Evolutionary conservation across 495 filamentous ascomycete species (phyloP).

Genomic region (Viridothelium virens): DNA sequence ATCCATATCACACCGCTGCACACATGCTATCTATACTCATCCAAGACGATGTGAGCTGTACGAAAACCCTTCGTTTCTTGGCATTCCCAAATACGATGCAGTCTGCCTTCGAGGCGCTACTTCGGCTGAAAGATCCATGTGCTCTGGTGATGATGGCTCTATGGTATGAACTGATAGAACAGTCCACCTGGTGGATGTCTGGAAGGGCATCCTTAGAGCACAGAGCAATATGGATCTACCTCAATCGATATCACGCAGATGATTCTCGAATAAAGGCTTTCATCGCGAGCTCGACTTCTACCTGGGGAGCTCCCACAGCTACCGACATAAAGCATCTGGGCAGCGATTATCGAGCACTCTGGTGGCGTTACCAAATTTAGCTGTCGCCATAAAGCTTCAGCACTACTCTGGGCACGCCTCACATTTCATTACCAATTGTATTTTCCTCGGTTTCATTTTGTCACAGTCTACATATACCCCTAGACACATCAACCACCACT

Average conservation of each 20-base stretch:
- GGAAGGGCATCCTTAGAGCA: not conserved
- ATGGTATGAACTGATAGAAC: slow-evolving; percentile 1
- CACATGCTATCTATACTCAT: slow-evolving; percentile 2
- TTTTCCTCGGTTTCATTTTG: too few species aligned
- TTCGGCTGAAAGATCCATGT: not conserved
- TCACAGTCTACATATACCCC: too few species aligned
- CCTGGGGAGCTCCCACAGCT: not conserved
- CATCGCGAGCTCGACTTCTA: not conserved
- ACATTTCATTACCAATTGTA: too few species aligned
- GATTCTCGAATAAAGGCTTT: not conserved
- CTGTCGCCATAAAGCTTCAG: too few species aligned
- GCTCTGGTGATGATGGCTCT: slow-evolving; percentile 6
- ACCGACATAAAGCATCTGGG: not conserved
- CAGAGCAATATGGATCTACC: not conserved
- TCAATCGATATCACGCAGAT: not conserved
- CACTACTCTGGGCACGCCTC: too few species aligned
- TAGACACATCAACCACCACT: too few species aligned
- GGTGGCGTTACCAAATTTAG: too few species aligned
- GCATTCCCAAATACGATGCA: not conserved
- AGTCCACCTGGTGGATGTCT: slow-evolving; percentile 9
- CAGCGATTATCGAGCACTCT: not conserved
- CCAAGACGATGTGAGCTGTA: not conserved
- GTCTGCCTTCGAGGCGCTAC: not conserved
- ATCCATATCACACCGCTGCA: not conserved
- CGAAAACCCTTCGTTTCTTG: slow-evolving; percentile 1